Base-by-base conservation (phyloP, 1,139 yeast genomes). In the Spathaspora sp. region DNA sequence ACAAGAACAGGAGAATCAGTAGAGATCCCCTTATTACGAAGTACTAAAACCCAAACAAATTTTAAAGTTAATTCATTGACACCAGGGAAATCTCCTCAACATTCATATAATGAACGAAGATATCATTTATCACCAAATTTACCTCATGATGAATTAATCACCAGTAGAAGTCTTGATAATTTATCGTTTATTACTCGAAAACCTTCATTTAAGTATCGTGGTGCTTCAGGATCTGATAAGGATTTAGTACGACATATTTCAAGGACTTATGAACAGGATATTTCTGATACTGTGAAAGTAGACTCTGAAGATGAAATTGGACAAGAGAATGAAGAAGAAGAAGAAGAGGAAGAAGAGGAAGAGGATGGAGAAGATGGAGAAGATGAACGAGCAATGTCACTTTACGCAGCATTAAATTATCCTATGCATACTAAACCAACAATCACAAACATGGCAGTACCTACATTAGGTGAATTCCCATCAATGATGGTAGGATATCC, bases 1-100 rank as follows among this genome's bases (percentile, higher is more conserved):
- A 86, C 95, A 0, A 67, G 90, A 49, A 78, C 81, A 29, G 95
- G 95, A 2, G 95, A 84, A 55, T 79, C 93, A 0, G 80, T 87
- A 5, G 95, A 87, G 58, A 86, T 87, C 18, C 85, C 88, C 1
- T 75, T 80, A 1, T 60, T 72, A 13, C 63, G 66, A 50, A 65
- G 61, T 16, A 18, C 39, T 4, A 20, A 20, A 13, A 37, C 8
- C 7, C 25, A 7, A 37, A 18, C 49, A 10, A 43, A 42, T 33
- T 39, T 41, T 11, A 50, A 48, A 25, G 41, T 47, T 4, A 45
- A 39, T 27, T 38, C 53, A 8, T 38, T 51, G 16, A 39, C 51
- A 13, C 47, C 51, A 17, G 24, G 39, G 13, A 42, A 39, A 26
- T 39, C 38, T 38, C 37, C 38, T 17, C 44, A 39, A 26, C 42